phyloP scores from a whole-genome alignment of 495 filamentous ascomycete species.

The Hypoxylon lenormandii region DNA sequence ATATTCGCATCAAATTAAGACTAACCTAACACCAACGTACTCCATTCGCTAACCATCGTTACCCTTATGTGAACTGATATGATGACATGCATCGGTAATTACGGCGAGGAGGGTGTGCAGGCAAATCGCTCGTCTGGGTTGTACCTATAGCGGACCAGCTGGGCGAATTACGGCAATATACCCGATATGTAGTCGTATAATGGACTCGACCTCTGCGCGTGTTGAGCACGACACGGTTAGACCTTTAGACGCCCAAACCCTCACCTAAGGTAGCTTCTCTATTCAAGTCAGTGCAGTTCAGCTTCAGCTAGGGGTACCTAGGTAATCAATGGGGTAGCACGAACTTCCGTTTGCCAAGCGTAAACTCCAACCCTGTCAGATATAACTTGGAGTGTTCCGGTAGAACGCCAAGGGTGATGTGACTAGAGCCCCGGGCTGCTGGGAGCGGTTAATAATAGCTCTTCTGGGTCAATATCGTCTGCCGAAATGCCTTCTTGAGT shows the following conservation, averaged over 20 bases:
- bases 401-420: slow-evolving; percentile 6
- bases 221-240: background rate
- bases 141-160: slow-evolving; percentile 1
- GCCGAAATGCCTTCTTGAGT: background rate
- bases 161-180: slow-evolving; percentile 14
- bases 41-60: background rate
- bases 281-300: slow-evolving; percentile 14
- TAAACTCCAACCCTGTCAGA: slow-evolving; percentile 13
- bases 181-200: slow-evolving; percentile 15
- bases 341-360: background rate
- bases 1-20: slow-evolving; percentile 19
- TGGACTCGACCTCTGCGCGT: slow-evolving; percentile 19
- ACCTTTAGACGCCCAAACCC: slow-evolving; percentile 25
- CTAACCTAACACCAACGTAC: too few species aligned
- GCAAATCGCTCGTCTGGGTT: background rate
- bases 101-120: slow-evolving; percentile 9
- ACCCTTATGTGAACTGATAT: slow-evolving; percentile 7
- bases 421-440: slow-evolving; percentile 4
- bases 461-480: slow-evolving; percentile 7
- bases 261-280: slow-evolving; percentile 4
- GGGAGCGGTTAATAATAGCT: slow-evolving; percentile 10
- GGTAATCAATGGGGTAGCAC: background rate
- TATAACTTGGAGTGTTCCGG: slow-evolving; percentile 17
- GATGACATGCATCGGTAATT: slow-evolving; percentile 15
- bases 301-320: slow-evolving; percentile 22